Evolutionary conservation across 495 filamentous ascomycete species (phyloP).

Genomic region (Schizothecium vesticola): DNA sequence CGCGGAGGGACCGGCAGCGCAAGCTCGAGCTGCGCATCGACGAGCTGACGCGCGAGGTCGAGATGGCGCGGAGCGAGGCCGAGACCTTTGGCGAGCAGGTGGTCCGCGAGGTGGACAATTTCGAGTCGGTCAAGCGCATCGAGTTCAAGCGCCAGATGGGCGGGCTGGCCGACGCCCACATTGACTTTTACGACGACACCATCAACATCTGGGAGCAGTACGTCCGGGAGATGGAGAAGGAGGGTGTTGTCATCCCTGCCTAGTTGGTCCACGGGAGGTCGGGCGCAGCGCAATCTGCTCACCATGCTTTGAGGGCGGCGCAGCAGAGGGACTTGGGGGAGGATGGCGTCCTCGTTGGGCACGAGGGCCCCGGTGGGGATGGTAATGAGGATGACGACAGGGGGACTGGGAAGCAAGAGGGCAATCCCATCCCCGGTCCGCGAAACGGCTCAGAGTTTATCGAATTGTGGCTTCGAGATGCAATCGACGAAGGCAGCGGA

Average conservation of each 20-base stretch:
- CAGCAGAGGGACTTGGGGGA: neutral
- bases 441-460: neutral
- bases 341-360: neutral
- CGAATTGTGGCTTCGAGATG: neutral
- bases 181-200: conserved; percentile 76
- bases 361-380: neutral
- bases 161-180: conserved; percentile 75
- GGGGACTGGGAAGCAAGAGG: too few relatives aligned
- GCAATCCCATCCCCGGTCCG: too few relatives aligned
- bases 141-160: conserved; percentile 88
- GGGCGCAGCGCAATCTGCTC: neutral
- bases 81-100: conserved; percentile 94
- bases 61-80: conserved; percentile 71
- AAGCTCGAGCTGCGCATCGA: conserved; percentile 90
- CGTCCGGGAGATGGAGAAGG: conserved; percentile 77
- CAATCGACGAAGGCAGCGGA: too few relatives aligned
- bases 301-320: neutral
- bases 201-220: conserved; percentile 87
- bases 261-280: conserved; percentile 12
- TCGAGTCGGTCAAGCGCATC: conserved; percentile 89
- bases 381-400: neutral
- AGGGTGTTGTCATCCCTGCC: conserved; percentile 39
- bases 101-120: conserved; percentile 83
- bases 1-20: conserved; percentile 74
- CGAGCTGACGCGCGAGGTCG: conserved; percentile 80